A percentile compares a stretch with the other conserved stretches of the same genome.
phyloP scores from a whole-genome alignment of 1,139 yeast species.

The Kodamaea fungicola region DNA sequence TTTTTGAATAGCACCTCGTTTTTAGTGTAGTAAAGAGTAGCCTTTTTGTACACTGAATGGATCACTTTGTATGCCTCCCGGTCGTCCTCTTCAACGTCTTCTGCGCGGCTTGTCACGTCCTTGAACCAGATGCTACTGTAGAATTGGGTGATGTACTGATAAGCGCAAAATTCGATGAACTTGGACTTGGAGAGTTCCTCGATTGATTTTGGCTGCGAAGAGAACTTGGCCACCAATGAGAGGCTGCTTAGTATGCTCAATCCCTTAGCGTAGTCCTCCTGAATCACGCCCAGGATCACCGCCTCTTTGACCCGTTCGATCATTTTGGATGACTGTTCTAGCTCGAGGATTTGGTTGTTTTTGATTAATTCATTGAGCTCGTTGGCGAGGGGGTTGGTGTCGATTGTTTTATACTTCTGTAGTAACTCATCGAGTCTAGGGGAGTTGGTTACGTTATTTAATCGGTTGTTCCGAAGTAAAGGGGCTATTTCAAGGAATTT shows the following conservation, averaged over 20 bases:
- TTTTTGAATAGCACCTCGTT: slow-evolving; percentile 15
- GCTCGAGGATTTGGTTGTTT: slow-evolving; percentile 1
- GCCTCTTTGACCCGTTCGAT: slow-evolving; percentile 8
- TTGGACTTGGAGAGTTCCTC: slow-evolving; percentile 18
- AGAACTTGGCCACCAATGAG: slow-evolving; percentile 20
- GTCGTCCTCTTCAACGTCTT: slow-evolving; percentile 4
- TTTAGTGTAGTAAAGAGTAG: slow-evolving; percentile 20
- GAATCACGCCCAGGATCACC: slow-evolving; percentile 13
- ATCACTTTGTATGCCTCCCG: slow-evolving; percentile 12
- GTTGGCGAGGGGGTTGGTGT: background rate
- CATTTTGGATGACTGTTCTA: slow-evolving; percentile 5
- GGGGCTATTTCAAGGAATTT: background rate
- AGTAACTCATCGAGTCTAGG: no score
- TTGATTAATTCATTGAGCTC: background rate
- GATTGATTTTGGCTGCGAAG: slow-evolving; percentile 21
- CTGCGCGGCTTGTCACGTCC: background rate
- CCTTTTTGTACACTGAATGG: slow-evolving; percentile 19
- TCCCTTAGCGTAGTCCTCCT: slow-evolving; percentile 20
- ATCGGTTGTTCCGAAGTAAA: background rate
- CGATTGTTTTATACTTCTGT: no score
- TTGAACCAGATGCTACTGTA: slow-evolving; percentile 23
- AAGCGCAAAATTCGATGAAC: slow-evolving; percentile 26
- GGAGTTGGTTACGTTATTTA: no score
- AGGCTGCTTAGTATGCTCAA: slow-evolving; percentile 17
- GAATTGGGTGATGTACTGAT: slow-evolving; percentile 20